Percentiles rank a stretch among this genome's conserved stretches.
phyloP scores from a whole-genome alignment of 1,284 basidiomycete genomes.

The Fomitopsis betulina region DNA sequence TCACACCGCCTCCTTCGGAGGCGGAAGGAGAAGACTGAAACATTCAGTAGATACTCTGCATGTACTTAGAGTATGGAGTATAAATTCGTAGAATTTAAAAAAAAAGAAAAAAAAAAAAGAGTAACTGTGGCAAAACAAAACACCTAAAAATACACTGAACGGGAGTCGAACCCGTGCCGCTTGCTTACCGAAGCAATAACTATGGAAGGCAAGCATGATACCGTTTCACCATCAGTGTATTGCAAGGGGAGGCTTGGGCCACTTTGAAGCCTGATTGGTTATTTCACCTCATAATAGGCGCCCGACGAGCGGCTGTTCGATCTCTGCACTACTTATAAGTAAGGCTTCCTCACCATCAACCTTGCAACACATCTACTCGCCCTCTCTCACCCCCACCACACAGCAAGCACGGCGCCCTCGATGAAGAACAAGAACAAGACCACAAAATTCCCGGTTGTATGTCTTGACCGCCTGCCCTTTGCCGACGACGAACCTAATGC shows the following conservation, averaged over 20 bases:
- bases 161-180: slow-evolving; percentile 29
- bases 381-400: neutral
- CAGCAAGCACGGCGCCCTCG: neutral
- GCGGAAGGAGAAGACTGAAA: too few species aligned
- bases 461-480: slow-evolving; percentile 11
- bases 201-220: slow-evolving; percentile 30
- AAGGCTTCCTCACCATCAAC: too few species aligned
- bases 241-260: too few species aligned
- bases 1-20: too few species aligned
- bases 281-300: slow-evolving; percentile 1
- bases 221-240: slow-evolving; percentile 26
- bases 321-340: neutral
- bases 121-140: too few species aligned
- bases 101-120: too few species aligned
- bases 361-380: neutral
- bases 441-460: slow-evolving; percentile 80
- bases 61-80: too few species aligned
- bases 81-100: too few species aligned
- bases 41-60: too few species aligned
- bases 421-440: slow-evolving; percentile 87
- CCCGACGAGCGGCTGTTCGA: neutral
- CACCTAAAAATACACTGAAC: slow-evolving; percentile 17
- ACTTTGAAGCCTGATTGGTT: too few species aligned
- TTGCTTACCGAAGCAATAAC: slow-evolving; percentile 21
- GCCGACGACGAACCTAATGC: neutral